Base-by-base conservation (phyloP, 2,329 filamentous ascomycete genomes). In the Fusarium gaditjirri region DNA sequence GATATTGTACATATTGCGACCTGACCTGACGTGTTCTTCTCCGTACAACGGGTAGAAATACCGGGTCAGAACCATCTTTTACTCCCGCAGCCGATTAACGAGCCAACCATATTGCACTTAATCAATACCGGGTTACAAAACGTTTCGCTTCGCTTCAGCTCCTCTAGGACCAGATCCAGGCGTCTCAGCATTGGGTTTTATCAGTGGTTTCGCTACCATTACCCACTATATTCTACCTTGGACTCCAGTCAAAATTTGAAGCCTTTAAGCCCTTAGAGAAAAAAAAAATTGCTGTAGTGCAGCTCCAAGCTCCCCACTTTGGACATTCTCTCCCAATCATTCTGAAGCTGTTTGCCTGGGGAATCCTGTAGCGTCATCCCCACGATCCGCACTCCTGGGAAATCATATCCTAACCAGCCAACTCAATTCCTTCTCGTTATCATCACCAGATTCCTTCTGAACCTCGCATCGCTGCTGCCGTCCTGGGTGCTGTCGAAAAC, bases 291-390 rank as follows among this genome's bases (percentile, higher is more conserved):
- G 56, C 60, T 70, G 44, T 61, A 59, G 65, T 55, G 57, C 56
- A 71, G 62, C 54, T 65, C 72, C 65, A 63, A 76, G 75, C 71
- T 74, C 74, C 39, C 74, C 75, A 75, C 75, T 74, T 64, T 46
- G 29, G 35, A 65, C 55, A 25, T 55, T 19, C 53, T 66, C 72
- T 67, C 69, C 74, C 75, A 77, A 77, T 77, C 71, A 73, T 39
- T 47, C 59, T 75, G 50, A 61, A 65, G 60, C 60, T 74, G 55
- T 62, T 57, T 65, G 56, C 52, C 70, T 55, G 61, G 64, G 72
- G 66, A 76, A 67, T 65, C 71, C 65, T 76, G 74, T 68, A 76
- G 73, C 74, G 75, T 76, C 75, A 77, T 77, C 74, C 76, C 75
- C 73, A 77, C 74, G 75, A 77, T 77, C 71, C 74, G 70, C 65